Evolutionary conservation across 257 asterid genomes (phyloP), one percentile per base, ranked within the genome.

Genomic region (Penstemon davidsonii): DNA sequence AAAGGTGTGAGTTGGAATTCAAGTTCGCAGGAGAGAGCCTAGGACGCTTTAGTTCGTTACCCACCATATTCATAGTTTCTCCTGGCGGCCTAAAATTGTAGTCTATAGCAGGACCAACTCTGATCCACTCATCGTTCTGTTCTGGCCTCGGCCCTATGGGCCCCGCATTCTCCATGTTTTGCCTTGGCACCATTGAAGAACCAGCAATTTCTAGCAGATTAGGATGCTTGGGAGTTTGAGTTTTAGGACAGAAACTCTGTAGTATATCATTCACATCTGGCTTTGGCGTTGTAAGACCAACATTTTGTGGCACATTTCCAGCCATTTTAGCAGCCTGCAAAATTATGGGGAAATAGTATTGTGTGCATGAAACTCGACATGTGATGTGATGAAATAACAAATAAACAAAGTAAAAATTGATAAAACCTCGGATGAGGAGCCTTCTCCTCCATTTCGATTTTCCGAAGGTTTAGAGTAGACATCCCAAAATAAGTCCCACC

Each of bases 401-500:
- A 15, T 15, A 15, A 15, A 15, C 18, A 55, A 55, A 69, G 61
- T 33, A 25, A 10, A 8, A 8, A 45, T 33, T 10, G 7, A 67
- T 42, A 55, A 15, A 53, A 82, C 89, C 87, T 70, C 8, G 7
- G 77, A 64, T n/a, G 77, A n/a, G 62, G 73, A 61, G 63, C 42
- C 63, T 8, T 41, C 69, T 7, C 43, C 58, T 59, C 6, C 37
- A 18, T 65, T 42, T 3, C 49, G 10, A 46, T 45, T 44, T 0
- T 40, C 53, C 7, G 46, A 18, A 37, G 55, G 8, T 64, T 55
- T 63, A 65, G 10, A 37, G 67, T 55, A 74, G 8, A 54, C 3
- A 3, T 79, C 84, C 82, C 85, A 81, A 10, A 84, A 82, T 33
- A 71, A 3, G 54, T 70, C 55, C 91, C 95, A 85, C 91, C 88